Conservation (phyloP, 169 alveolate genomes). For the Plasmodium cynomolgi region DNA sequence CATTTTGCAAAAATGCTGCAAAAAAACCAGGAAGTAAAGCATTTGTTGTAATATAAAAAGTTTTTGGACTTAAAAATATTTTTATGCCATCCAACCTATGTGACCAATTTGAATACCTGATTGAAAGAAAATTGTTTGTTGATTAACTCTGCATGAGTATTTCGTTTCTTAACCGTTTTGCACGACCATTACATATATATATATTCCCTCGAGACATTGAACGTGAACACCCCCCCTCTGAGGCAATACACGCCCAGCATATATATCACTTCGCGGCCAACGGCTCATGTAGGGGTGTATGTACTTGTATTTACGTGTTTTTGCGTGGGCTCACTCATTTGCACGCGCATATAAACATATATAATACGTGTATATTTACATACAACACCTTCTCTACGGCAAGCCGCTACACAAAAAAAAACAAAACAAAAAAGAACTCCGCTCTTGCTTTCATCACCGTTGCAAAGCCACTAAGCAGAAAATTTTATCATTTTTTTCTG, state of each 20-base stretch:
- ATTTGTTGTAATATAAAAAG: background rate
- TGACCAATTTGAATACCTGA: background rate
- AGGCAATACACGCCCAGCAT: background rate
- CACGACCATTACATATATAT: background rate
- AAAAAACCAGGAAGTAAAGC: background rate
- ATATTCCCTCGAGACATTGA: slow-evolving; percentile 3
- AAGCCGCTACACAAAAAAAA: background rate
- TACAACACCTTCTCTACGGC: background rate
- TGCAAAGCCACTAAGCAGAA: background rate
- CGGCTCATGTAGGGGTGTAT: background rate
- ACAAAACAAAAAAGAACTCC: background rate
- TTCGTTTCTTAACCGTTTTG: background rate
- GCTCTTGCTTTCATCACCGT: background rate
- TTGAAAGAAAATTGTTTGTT: background rate
- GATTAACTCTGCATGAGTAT: background rate
- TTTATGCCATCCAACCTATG: background rate
- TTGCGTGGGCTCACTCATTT: background rate
- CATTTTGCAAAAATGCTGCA: background rate
- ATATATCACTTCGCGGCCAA: background rate
- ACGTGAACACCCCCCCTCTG: background rate
- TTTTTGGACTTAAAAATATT: background rate
- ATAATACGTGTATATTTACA: background rate
- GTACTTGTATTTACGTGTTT: background rate
- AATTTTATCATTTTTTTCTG: background rate
- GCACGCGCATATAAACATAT: background rate